Percentiles rank a stretch among this genome's conserved stretches.
phyloP scores from a whole-genome alignment of 768 basidiomycete species.

The Phylloporus sp. region DNA sequence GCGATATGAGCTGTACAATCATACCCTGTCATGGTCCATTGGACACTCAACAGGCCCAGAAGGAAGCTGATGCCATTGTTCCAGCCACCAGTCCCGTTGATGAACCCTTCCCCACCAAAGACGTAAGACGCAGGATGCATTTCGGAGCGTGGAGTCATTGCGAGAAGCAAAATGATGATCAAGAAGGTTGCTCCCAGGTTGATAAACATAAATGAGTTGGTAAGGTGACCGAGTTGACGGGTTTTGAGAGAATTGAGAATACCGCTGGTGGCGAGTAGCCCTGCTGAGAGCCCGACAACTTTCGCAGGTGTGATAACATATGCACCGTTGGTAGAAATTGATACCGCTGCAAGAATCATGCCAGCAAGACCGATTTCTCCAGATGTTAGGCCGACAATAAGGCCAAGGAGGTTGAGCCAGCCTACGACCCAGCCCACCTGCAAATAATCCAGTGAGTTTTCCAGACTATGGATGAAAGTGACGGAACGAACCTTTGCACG shows the following conservation, averaged over 20 bases:
- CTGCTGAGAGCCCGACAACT: constrained; percentile 40
- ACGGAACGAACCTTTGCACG: background rate
- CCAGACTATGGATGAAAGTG: background rate
- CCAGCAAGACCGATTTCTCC: constrained; percentile 35
- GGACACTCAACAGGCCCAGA: constrained; percentile 45
- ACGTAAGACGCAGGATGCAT: constrained; percentile 57
- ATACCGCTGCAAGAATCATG: constrained; percentile 31
- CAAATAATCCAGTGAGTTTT: background rate
- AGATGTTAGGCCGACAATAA: constrained; percentile 28
- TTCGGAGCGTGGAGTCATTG: constrained; percentile 40
- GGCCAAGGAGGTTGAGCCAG: constrained; percentile 32
- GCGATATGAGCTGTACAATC: constrained; percentile 25
- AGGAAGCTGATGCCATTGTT: constrained; percentile 41
- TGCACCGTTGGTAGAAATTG: constrained; percentile 26
- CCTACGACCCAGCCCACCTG: constrained; percentile 30
- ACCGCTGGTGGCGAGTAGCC: constrained; percentile 40
- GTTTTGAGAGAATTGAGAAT: constrained; percentile 42
- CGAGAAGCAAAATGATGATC: constrained; percentile 42
- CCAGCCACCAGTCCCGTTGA: constrained; percentile 42
- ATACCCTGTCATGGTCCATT: constrained; percentile 42
- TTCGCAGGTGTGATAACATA: constrained; percentile 37
- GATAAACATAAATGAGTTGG: constrained; percentile 39
- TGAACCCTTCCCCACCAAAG: constrained; percentile 44
- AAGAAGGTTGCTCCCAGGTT: constrained; percentile 42
- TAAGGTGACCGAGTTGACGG: constrained; percentile 33